phyloP scores from a whole-genome alignment of 108 stramenopile genomes.

The Pinguiococcus pyrenoidosus region DNA sequence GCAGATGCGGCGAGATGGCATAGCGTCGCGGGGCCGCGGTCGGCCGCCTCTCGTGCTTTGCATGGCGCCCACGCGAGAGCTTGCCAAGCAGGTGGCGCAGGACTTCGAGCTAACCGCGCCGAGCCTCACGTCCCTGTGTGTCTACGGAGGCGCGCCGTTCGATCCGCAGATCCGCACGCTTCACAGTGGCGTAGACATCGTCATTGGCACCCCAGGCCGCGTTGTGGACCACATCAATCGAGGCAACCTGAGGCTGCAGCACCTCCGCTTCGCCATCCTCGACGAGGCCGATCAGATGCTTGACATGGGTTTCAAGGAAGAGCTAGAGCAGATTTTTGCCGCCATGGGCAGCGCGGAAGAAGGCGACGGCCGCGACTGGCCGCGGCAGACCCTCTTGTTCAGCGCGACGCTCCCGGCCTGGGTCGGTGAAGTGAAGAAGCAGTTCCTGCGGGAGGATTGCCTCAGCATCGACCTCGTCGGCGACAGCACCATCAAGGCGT shows the following conservation, averaged over 20 bases:
- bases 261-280: constrained; percentile 64
- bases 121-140: constrained; percentile 58
- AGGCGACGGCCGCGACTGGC: not conserved
- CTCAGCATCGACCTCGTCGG: constrained; percentile 75
- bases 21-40: constrained; percentile 36
- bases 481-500: constrained; percentile 51
- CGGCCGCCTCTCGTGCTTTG: constrained; percentile 74
- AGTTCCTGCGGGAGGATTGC: constrained; percentile 46
- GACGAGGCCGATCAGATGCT: constrained; percentile 99
- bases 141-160: constrained; percentile 91
- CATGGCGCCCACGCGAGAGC: constrained; percentile 93
- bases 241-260: constrained; percentile 67
- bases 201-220: constrained; percentile 98
- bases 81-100: constrained; percentile 91
- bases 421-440: constrained; percentile 75
- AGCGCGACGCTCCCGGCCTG: constrained; percentile 94
- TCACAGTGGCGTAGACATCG: constrained; percentile 68
- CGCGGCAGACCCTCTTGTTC: constrained; percentile 81
- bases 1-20: constrained; percentile 1
- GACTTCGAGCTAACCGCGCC: constrained; percentile 57
- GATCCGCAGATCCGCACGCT: constrained; percentile 48
- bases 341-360: constrained; percentile 36
- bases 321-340: constrained; percentile 77
- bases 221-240: constrained; percentile 87
- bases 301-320: constrained; percentile 98